Conservation (phyloP, 2,329 filamentous ascomycete genomes). For the Aspergillus sergii region DNA sequence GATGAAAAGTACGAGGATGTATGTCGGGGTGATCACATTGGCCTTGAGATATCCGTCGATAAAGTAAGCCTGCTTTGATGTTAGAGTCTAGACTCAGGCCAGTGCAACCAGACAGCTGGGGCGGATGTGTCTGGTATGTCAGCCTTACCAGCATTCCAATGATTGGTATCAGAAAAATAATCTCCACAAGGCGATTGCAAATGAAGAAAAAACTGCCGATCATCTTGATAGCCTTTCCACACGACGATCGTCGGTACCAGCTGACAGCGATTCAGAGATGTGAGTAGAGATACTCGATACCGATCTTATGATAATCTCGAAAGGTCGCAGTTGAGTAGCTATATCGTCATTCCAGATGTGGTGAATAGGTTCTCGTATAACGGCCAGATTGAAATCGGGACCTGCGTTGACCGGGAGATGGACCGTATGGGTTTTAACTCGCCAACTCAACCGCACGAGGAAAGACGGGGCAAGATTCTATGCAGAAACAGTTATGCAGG, state of each 20-base stretch:
- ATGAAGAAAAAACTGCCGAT: conserved; percentile 62
- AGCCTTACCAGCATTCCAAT: conserved; percentile 61
- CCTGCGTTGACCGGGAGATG: not conserved
- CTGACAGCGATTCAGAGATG: conserved; percentile 3
- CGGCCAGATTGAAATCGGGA: not conserved
- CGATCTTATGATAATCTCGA: too few species aligned
- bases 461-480: not conserved
- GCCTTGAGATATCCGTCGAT: conserved; percentile 60
- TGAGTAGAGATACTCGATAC: not conserved
- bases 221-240: conserved; percentile 41
- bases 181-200: conserved; percentile 62
- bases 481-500: conserved; percentile 1
- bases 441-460: conserved; percentile 7
- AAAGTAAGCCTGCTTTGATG: conserved; percentile 54
- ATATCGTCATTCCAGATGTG: conserved; percentile 5
- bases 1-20: conserved; percentile 67
- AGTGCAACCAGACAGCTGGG: not conserved
- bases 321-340: not conserved
- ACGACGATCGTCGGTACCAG: not conserved
- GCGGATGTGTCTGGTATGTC: conserved; percentile 8
- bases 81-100: conserved; percentile 3
- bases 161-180: conserved; percentile 64
- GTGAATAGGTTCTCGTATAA: not conserved
- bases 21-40: conserved; percentile 61
- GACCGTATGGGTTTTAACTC: not conserved